Evolutionary conservation across 345 rosid genomes (phyloP).

Genomic region (Iberis pinnata): DNA sequence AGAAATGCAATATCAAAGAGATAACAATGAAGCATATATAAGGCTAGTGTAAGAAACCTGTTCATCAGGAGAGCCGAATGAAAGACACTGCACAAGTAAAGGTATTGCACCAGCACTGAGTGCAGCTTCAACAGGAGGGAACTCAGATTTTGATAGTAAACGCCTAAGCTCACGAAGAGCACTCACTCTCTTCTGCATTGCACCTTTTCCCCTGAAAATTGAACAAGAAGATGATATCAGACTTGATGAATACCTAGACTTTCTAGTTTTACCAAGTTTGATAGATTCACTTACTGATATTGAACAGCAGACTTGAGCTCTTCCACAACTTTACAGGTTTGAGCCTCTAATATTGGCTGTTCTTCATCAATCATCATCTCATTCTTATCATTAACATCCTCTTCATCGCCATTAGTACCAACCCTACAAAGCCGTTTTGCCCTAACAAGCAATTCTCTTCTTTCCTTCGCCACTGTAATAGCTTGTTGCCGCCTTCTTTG

Average conservation of each 20-base stretch:
- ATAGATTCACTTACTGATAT: constrained; percentile 49
- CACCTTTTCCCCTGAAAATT: constrained; percentile 70
- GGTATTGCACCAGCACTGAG: constrained; percentile 74
- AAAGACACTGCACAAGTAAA: constrained; percentile 80
- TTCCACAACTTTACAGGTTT: constrained; percentile 55
- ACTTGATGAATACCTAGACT: background rate
- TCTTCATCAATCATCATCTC: constrained; percentile 81
- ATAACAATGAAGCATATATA: constrained; percentile 3
- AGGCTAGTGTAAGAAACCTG: constrained; percentile 46
- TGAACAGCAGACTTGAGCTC: constrained; percentile 65
- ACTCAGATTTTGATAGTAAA: constrained; percentile 70
- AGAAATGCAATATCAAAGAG: background rate
- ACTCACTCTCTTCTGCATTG: constrained; percentile 67
- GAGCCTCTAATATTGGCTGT: constrained; percentile 61
- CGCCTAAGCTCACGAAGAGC: constrained; percentile 88
- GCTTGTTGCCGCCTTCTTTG: constrained; percentile 81
- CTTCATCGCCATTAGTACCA: constrained; percentile 44
- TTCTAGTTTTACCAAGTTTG: background rate
- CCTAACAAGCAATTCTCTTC: constrained; percentile 73
- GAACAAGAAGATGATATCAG: constrained; percentile 13
- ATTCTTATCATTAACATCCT: constrained; percentile 40
- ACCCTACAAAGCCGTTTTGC: constrained; percentile 83
- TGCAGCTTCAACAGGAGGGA: constrained; percentile 78
- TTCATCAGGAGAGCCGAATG: constrained; percentile 87
- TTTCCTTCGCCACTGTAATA: constrained; percentile 77